Conservation (phyloP, 2,329 filamentous ascomycete species). For the Xylariaceae sp. region DNA sequence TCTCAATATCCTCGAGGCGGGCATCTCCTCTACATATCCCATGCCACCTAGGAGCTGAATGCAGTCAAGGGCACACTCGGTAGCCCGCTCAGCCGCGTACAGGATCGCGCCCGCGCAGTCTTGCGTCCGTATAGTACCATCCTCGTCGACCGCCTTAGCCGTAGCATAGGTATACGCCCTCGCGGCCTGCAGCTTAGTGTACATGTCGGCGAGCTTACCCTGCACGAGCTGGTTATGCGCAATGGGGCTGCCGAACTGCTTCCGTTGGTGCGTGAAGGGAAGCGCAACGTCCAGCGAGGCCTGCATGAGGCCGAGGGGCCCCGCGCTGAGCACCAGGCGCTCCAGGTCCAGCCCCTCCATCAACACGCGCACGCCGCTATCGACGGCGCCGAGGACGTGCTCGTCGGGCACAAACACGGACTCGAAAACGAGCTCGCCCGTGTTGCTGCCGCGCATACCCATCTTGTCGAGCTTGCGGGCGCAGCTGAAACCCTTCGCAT, state of each 20-base stretch:
- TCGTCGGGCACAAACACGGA: conserved; percentile 85
- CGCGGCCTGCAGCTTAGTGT: conserved; percentile 86
- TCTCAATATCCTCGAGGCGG: conserved; percentile 81
- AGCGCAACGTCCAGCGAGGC: conserved; percentile 83
- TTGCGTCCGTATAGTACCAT: conserved; percentile 75
- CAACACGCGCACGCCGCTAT: conserved; percentile 85
- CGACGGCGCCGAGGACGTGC: conserved; percentile 79
- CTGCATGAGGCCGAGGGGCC: conserved; percentile 94
- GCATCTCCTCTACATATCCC: conserved; percentile 95
- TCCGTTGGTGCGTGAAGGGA: conserved; percentile 86
- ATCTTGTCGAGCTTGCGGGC: conserved; percentile 95
- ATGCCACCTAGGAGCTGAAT: conserved; percentile 94
- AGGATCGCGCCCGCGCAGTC: conserved; percentile 95
- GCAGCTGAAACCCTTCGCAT: conserved; percentile 78
- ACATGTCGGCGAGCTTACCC: conserved; percentile 95
- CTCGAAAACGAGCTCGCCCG: conserved; percentile 91
- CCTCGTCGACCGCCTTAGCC: conserved; percentile 79
- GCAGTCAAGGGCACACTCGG: conserved; percentile 83
- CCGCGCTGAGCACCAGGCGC: conserved; percentile 86
- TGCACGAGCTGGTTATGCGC: conserved; percentile 93
- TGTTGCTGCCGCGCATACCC: conserved; percentile 97
- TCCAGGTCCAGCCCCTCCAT: conserved; percentile 98
- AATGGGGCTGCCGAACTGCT: conserved; percentile 86
- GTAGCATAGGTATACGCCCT: conserved; percentile 88
- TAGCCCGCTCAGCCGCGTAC: conserved; percentile 89